Percentiles rank a stretch among this genome's conserved stretches.
Evolutionary conservation across 345 rosid species (phyloP).

Genomic region (Linum trigynum): DNA sequence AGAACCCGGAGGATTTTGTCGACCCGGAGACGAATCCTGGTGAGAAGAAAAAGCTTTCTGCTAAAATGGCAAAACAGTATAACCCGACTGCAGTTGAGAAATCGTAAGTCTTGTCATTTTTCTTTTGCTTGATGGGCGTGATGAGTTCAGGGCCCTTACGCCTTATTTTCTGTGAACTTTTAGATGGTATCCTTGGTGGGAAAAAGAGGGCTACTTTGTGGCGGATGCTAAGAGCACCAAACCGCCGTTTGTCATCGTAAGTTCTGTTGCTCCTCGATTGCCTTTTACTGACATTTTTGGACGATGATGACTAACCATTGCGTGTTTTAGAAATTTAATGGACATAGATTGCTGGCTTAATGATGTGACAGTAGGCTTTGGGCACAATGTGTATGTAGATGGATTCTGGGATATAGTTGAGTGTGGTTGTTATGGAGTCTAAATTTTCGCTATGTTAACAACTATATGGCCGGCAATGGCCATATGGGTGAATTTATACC

Average conservation of each 20-base stretch:
- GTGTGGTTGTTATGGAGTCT: no score
- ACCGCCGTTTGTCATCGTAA: conserved; percentile 70
- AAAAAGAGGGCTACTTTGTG: conserved; percentile 49
- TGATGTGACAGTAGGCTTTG: background rate
- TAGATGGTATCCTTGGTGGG: conserved; percentile 99
- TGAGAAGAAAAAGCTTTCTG: conserved; percentile 66
- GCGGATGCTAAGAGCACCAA: conserved; percentile 73
- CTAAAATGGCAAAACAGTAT: conserved; percentile 83
- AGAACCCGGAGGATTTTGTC: conserved; percentile 57
- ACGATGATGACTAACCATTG: background rate
- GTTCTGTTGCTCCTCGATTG: conserved; percentile 9
- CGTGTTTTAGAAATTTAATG: background rate
- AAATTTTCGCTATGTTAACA: no score
- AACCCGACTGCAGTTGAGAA: conserved; percentile 72
- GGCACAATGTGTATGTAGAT: background rate
- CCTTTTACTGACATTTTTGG: no score
- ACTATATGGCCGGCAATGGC: no score
- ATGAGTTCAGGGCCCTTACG: background rate
- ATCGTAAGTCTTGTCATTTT: conserved; percentile 30
- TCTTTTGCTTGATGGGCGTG: background rate
- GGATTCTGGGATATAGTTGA: background rate
- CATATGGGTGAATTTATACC: no score
- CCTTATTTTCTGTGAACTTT: conserved; percentile 10
- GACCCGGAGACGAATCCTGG: conserved; percentile 73
- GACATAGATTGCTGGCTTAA: background rate